Percentiles rank a stretch among this genome's conserved stretches.
These are phyloP conservation scores for Lycium ferocissimum DNA, from an alignment of 257 asterid species.

Conservation along the genomic window DNA sequence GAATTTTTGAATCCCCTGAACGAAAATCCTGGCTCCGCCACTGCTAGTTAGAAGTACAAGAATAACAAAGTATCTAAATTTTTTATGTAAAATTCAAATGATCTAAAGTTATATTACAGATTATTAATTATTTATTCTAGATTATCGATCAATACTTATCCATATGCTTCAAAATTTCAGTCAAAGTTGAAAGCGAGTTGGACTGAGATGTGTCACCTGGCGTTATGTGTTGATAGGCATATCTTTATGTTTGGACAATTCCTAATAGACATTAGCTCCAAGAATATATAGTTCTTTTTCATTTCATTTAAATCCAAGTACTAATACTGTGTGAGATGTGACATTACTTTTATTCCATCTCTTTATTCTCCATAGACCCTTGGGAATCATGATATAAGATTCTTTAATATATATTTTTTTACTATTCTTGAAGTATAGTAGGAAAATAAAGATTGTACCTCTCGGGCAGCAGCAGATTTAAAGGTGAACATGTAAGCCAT, in stretches of 20 bases:
- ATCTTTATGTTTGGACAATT: not conserved
- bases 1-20: too few species aligned
- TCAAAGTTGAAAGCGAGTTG: not conserved
- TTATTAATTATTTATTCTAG: too few species aligned
- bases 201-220: not conserved
- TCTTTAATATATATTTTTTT: not conserved
- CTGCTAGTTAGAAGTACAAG: too few species aligned
- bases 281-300: not conserved
- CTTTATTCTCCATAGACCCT: not conserved
- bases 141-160: too few species aligned
- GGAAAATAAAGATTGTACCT: constrained; percentile 50
- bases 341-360: not conserved
- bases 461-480: constrained; percentile 77
- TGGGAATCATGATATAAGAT: not conserved
- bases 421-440: not conserved
- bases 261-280: not conserved
- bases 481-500: constrained; percentile 86
- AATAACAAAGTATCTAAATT: not conserved
- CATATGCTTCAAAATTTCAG: not conserved
- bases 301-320: not conserved
- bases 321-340: not conserved
- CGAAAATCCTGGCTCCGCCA: too few species aligned
- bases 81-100: not conserved
- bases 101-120: too few species aligned
- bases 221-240: not conserved